Conservation (phyloP, 768 basidiomycete species). For the Erythrobasidium yunnanense region DNA sequence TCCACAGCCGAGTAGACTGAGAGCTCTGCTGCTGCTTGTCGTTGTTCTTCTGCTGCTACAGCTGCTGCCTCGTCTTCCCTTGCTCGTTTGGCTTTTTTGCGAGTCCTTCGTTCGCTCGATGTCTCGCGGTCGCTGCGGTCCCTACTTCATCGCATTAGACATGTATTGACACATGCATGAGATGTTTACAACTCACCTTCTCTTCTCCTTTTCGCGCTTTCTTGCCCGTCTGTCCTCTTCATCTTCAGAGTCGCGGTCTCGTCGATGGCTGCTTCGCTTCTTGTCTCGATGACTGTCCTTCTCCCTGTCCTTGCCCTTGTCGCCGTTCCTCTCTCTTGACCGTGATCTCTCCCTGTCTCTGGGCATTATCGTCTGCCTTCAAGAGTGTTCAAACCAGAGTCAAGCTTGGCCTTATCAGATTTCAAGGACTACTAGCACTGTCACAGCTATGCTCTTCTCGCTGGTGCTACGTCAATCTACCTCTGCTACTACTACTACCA, state of each 20-base stretch:
- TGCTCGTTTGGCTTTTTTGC: conserved; percentile 78
- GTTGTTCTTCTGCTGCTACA: conserved; percentile 55
- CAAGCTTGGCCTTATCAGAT: no score
- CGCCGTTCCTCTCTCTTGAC: conserved; percentile 19
- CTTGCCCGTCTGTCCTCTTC: conserved; percentile 13
- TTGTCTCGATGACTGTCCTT: conserved; percentile 40
- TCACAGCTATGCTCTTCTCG: no score
- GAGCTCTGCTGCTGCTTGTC: conserved; percentile 75
- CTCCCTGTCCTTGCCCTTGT: conserved; percentile 42
- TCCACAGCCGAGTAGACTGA: conserved; percentile 92
- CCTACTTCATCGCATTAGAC: neutral
- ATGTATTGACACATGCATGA: conserved; percentile 4
- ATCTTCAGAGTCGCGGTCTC: conserved; percentile 6
- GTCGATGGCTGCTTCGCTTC: neutral
- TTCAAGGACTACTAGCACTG: no score
- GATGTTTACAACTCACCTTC: conserved; percentile 2
- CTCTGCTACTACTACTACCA: no score
- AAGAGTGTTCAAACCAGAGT: no score
- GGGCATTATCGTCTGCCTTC: neutral
- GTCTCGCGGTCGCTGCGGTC: conserved; percentile 56
- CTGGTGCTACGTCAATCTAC: no score
- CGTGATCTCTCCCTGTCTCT: conserved; percentile 7
- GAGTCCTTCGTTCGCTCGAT: conserved; percentile 69
- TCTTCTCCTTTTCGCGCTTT: conserved; percentile 47
- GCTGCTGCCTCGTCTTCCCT: conserved; percentile 53